phyloP scores from a whole-genome alignment of 345 rosid species.

The Eutrema heterophyllum region DNA sequence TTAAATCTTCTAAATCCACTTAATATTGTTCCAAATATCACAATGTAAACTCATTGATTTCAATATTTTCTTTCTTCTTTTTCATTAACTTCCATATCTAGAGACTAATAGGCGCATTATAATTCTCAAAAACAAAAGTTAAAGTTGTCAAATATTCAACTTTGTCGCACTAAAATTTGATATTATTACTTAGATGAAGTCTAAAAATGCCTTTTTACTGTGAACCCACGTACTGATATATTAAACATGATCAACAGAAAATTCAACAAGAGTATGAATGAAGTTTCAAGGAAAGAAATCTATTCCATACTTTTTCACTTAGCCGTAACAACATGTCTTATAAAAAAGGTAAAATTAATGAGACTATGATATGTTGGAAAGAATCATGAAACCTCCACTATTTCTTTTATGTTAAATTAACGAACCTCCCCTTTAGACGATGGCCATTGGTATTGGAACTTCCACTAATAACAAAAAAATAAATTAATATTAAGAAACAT shows the following conservation, averaged over 20 bases:
- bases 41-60: background rate
- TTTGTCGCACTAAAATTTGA: background rate
- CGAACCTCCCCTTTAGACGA: conserved; percentile 27
- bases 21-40: background rate
- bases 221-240: conserved; percentile 1
- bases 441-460: conserved; percentile 31
- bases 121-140: background rate
- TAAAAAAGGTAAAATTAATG: background rate
- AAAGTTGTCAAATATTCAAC: background rate
- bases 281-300: conserved; percentile 17
- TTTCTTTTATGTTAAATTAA: conserved; percentile 8
- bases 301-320: conserved; percentile 24
- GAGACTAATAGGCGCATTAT: background rate
- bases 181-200: conserved; percentile 14
- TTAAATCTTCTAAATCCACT: background rate
- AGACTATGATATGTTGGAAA: conserved; percentile 7
- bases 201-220: conserved; percentile 4
- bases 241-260: background rate
- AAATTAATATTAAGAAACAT: conserved; percentile 8
- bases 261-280: conserved; percentile 11
- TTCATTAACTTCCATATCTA: background rate
- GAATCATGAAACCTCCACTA: conserved; percentile 18
- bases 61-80: background rate
- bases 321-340: conserved; percentile 15
- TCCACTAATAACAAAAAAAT: conserved; percentile 13